phyloP scores from a whole-genome alignment of 2,329 filamentous ascomycete species.

The Ophiocordyceps unilateralis region DNA sequence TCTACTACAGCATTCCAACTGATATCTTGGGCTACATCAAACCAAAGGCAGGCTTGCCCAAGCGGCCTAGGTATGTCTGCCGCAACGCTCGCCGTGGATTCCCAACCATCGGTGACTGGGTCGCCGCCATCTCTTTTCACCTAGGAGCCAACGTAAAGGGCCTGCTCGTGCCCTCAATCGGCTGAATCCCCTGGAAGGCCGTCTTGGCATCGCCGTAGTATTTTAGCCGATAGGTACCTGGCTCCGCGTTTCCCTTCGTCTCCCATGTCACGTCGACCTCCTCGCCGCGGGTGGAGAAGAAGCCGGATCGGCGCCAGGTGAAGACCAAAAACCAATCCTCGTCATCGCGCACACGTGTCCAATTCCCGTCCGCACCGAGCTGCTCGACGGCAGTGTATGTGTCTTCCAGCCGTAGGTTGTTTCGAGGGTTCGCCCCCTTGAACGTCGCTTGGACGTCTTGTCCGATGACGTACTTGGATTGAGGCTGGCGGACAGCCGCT shows the following conservation, averaged over 20 bases:
- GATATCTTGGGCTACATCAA: neutral
- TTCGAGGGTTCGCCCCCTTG: constrained; percentile 76
- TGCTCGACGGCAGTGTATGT: constrained; percentile 67
- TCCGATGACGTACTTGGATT: constrained; percentile 39
- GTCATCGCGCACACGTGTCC: constrained; percentile 55
- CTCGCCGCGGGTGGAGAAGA: constrained; percentile 55
- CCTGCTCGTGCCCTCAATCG: neutral
- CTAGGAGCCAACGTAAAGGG: neutral
- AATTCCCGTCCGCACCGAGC: constrained; percentile 26
- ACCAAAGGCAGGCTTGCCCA: neutral
- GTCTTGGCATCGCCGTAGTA: constrained; percentile 60
- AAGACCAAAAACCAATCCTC: constrained; percentile 75
- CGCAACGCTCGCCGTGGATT: no score
- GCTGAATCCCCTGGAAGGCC: neutral
- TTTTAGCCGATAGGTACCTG: constrained; percentile 58
- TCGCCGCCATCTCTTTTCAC: neutral
- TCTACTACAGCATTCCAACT: no score
- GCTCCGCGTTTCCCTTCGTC: constrained; percentile 25
- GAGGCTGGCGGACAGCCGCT: constrained; percentile 37
- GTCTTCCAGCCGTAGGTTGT: constrained; percentile 61
- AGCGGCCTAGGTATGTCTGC: no score
- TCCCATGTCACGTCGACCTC: constrained; percentile 74
- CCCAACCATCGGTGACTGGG: neutral
- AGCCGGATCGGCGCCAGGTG: constrained; percentile 58
- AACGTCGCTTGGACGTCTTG: constrained; percentile 50